These are phyloP conservation scores for Leccinellum rugosiceps DNA, from an alignment of 768 basidiomycete genomes.

Conservation along the genomic window DNA sequence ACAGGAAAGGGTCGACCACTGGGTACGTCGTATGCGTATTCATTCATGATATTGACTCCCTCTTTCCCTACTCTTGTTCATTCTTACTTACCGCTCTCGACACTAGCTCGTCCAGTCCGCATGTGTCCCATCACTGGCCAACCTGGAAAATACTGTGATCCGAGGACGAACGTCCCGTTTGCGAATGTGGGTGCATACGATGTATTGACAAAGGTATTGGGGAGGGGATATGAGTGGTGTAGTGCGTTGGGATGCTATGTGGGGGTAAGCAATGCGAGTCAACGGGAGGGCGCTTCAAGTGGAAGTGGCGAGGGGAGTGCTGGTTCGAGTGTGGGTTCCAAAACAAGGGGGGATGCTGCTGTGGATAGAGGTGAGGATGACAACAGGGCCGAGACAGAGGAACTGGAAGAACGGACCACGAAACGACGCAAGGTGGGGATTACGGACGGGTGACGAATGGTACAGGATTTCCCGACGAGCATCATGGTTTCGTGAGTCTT, in stretches of 20 bases:
- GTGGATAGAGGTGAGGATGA: not conserved
- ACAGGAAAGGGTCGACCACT: conserved; percentile 62
- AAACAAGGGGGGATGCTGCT: not conserved
- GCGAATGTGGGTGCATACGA: conserved; percentile 66
- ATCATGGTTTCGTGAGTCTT: not conserved
- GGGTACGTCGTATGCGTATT: conserved; percentile 37
- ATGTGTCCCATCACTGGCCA: conserved; percentile 78
- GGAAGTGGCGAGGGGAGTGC: not conserved
- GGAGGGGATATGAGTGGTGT: conserved; percentile 71
- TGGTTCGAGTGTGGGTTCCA: not conserved
- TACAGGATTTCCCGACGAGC: too few species aligned
- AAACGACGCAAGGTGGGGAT: conserved; percentile 16
- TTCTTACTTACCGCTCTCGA: not conserved
- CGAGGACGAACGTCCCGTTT: conserved; percentile 75
- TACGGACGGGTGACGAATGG: conserved; percentile 1
- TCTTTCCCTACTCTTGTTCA: not conserved
- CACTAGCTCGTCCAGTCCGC: conserved; percentile 53
- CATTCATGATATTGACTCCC: not conserved
- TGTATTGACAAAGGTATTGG: conserved; percentile 56
- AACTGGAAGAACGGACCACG: conserved; percentile 5
- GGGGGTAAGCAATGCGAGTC: conserved; percentile 4
- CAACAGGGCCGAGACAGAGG: not conserved
- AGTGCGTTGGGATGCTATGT: conserved; percentile 42
- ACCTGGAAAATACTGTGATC: conserved; percentile 76
- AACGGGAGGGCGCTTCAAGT: not conserved